A percentile compares a stretch with the other conserved stretches of the same genome.
phyloP scores from a whole-genome alignment of 2,329 filamentous ascomycete species.

The Pseudogymnoascus sp. region DNA sequence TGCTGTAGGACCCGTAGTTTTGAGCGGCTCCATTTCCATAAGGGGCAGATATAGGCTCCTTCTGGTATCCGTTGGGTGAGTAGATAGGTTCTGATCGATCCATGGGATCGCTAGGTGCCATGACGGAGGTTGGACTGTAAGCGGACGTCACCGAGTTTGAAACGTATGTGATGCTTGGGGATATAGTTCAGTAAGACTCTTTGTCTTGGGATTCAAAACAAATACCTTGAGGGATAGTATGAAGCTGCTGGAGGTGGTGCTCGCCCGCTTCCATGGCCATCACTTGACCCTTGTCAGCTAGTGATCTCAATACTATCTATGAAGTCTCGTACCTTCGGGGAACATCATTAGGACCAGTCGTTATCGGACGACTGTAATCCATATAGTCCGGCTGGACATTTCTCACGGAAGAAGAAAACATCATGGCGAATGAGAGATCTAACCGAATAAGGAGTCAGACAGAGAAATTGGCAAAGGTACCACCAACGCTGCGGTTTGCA shows the following conservation, averaged over 20 bases:
- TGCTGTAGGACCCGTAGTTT: conserved; percentile 23
- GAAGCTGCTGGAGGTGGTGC: conserved; percentile 16
- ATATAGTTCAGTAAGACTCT: conserved; percentile 21
- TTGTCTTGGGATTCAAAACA: conserved; percentile 15
- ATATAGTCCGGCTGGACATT: conserved; percentile 27
- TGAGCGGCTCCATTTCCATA: conserved; percentile 25
- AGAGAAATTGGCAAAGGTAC: conserved; percentile 5
- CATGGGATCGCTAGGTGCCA: conserved; percentile 18
- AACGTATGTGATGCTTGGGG: conserved; percentile 23
- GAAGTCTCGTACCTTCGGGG: conserved; percentile 26
- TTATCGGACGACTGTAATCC: conserved; percentile 16
- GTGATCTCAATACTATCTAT: conserved; percentile 9
- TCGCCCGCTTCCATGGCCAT: conserved; percentile 20
- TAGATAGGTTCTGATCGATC: conserved; percentile 24
- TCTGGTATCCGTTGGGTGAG: conserved; percentile 23
- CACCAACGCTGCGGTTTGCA: conserved; percentile 6
- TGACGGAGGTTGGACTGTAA: conserved; percentile 21
- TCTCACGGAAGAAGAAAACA: conserved; percentile 14
- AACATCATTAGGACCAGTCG: conserved; percentile 20
- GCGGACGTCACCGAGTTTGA: conserved; percentile 19
- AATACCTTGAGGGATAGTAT: conserved; percentile 27
- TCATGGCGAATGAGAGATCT: conserved; percentile 6
- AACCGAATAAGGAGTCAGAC: conserved; percentile 6
- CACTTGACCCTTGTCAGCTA: conserved; percentile 23
- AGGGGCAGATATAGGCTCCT: conserved; percentile 21